These are phyloP conservation scores for Acanthamoeba rhysodes DNA, from an alignment of 208 protist species.

Conservation along the genomic window DNA sequence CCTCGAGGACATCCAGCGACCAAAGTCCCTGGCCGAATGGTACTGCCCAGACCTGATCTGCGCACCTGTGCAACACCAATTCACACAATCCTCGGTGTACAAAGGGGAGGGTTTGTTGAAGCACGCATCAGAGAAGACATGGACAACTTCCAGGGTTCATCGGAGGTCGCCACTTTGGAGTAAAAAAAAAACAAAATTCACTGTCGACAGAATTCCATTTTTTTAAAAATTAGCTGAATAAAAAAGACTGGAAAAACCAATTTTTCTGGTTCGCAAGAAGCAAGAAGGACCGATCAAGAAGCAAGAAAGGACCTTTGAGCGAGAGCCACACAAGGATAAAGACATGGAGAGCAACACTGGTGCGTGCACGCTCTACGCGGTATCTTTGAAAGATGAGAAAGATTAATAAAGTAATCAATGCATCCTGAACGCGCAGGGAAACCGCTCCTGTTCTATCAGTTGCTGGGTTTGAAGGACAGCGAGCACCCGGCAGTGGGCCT, in stretches of 20 bases:
- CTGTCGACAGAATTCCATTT: background rate
- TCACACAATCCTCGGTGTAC: background rate
- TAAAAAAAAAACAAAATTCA: too few relatives aligned
- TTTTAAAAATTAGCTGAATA: background rate
- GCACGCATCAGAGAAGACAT: conserved; percentile 44
- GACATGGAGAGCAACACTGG: background rate
- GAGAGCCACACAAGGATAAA: too few relatives aligned
- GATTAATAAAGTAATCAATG: background rate
- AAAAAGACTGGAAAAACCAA: too few relatives aligned
- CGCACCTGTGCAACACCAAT: background rate
- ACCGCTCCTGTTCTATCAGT: conserved; percentile 10
- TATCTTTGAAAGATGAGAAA: background rate
- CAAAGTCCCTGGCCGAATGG: conserved; percentile 33
- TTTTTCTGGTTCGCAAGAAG: too few relatives aligned
- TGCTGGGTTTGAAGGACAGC: background rate
- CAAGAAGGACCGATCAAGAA: too few relatives aligned
- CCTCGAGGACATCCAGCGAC: conserved; percentile 43
- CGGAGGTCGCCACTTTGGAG: background rate
- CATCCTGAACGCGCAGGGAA: background rate
- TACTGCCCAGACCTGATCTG: background rate
- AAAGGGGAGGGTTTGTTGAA: background rate
- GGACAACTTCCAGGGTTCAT: background rate
- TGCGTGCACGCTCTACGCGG: background rate
- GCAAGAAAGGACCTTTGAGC: too few relatives aligned
- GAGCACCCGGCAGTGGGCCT: background rate